A percentile compares a stretch with the other conserved stretches of the same genome.
Evolutionary conservation across 352 stramenopile species (phyloP).

Genomic region (Pythium myriotylum): DNA sequence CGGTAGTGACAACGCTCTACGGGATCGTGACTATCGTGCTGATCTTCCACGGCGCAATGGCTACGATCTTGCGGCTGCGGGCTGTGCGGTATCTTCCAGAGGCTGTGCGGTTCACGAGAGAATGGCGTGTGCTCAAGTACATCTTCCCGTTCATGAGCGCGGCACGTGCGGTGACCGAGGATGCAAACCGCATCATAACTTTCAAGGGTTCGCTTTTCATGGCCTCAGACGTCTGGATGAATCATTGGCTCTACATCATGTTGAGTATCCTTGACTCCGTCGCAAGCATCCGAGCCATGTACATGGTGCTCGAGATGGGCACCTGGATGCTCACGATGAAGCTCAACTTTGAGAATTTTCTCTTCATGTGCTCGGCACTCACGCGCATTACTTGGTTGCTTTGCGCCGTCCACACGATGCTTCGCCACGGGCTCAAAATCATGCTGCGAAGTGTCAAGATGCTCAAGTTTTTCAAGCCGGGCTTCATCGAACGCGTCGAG

Average conservation of each 20-base stretch:
- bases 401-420: slow-evolving; percentile 35
- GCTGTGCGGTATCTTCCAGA: slow-evolving; percentile 21
- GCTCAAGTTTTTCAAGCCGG: neutral
- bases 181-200: slow-evolving; percentile 28
- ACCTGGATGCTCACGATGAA: slow-evolving; percentile 39
- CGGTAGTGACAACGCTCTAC: slow-evolving; percentile 8
- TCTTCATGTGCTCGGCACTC: slow-evolving; percentile 39
- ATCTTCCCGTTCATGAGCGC: slow-evolving; percentile 17
- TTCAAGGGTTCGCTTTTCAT: slow-evolving; percentile 26
- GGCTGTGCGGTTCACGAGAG: neutral
- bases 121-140: slow-evolving; percentile 4
- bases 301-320: slow-evolving; percentile 35
- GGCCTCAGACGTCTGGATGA: slow-evolving; percentile 47
- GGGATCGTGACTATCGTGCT: slow-evolving; percentile 14
- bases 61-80: slow-evolving; percentile 2
- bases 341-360: slow-evolving; percentile 33
- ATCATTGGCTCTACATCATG: slow-evolving; percentile 48
- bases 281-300: slow-evolving; percentile 35
- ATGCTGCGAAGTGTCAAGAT: slow-evolving; percentile 6
- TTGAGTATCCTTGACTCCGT: slow-evolving; percentile 42
- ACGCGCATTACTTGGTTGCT: slow-evolving; percentile 40
- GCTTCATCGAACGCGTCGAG: neutral
- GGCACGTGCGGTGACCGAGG: neutral
- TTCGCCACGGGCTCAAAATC: slow-evolving; percentile 21
- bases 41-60: slow-evolving; percentile 14